A percentile compares a stretch with the other conserved stretches of the same genome.
These are phyloP conservation scores for Penicillium waksmanii DNA, from an alignment of 495 filamentous ascomycete genomes.

Conservation along the genomic window DNA sequence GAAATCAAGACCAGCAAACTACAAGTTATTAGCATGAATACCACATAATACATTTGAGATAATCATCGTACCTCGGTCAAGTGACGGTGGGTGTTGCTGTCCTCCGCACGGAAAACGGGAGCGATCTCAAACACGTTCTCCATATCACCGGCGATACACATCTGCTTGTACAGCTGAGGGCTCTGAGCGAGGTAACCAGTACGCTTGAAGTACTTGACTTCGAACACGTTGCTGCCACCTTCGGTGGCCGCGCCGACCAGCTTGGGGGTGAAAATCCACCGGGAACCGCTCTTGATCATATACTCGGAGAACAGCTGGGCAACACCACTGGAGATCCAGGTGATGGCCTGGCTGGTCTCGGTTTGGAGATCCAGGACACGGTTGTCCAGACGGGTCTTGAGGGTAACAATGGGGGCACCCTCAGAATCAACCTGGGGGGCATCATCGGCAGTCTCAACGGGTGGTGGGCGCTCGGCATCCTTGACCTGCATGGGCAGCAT, in stretches of 20 bases:
- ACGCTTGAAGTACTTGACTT: conserved; percentile 86
- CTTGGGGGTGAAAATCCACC: conserved; percentile 88
- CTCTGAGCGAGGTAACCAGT: conserved; percentile 89
- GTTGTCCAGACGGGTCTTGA: conserved; percentile 82
- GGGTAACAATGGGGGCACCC: conserved; percentile 65
- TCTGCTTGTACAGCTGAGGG: conserved; percentile 96
- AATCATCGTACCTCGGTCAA: conserved; percentile 72
- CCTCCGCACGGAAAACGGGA: conserved; percentile 94
- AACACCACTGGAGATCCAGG: conserved; percentile 78
- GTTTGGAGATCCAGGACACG: conserved; percentile 89
- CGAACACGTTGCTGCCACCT: conserved; percentile 92
- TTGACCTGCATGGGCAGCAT: conserved; percentile 76
- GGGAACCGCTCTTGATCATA: conserved; percentile 74
- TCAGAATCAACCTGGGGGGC: conserved; percentile 49
- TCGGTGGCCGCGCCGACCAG: conserved; percentile 90
- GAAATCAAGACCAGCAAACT: conserved; percentile 94
- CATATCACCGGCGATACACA: conserved; percentile 91
- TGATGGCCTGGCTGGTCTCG: conserved; percentile 85
- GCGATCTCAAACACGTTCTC: conserved; percentile 88
- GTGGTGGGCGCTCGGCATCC: conserved; percentile 59
- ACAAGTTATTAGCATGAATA: conserved; percentile 1
- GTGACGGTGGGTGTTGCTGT: conserved; percentile 93
- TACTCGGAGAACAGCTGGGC: conserved; percentile 80
- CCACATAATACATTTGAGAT: background rate
- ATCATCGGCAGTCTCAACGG: conserved; percentile 47